A percentile compares a stretch with the other conserved stretches of the same genome.
phyloP scores from a whole-genome alignment of 768 basidiomycete genomes.

The Termitomyces eurrhizus region DNA sequence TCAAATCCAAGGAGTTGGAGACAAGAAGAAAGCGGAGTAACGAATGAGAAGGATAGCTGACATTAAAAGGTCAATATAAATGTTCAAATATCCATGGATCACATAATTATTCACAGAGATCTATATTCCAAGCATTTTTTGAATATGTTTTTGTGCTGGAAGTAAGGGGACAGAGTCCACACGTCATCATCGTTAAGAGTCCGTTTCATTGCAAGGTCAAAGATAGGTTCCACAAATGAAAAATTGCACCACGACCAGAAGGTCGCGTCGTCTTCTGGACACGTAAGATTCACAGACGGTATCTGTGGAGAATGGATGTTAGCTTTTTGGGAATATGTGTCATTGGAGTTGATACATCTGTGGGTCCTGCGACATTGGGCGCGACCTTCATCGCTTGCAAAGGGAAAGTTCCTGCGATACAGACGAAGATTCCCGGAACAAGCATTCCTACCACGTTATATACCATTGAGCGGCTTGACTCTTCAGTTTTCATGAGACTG shows the following conservation, averaged over 20 bases:
- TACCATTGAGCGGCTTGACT: constrained; percentile 12
- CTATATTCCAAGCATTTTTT: constrained; percentile 56
- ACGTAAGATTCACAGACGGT: constrained; percentile 45
- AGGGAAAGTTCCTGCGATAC: constrained; percentile 55
- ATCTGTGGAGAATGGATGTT: constrained; percentile 27
- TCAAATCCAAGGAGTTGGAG: constrained; percentile 68
- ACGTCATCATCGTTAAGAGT: constrained; percentile 52
- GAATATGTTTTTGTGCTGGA: constrained; percentile 66
- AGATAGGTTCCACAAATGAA: constrained; percentile 61
- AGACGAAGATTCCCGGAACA: constrained; percentile 36
- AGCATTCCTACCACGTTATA: constrained; percentile 28
- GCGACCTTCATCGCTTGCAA: constrained; percentile 41
- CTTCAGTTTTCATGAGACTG: constrained; percentile 19
- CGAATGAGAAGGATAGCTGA: constrained; percentile 51
- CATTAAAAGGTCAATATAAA: background rate
- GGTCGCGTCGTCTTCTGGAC: constrained; percentile 62
- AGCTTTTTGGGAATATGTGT: background rate
- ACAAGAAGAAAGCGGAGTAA: constrained; percentile 58
- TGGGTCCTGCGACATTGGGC: constrained; percentile 42
- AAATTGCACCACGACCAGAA: constrained; percentile 67
- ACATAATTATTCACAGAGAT: constrained; percentile 25
- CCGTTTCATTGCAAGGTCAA: constrained; percentile 44
- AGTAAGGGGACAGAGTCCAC: constrained; percentile 65
- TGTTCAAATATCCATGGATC: background rate
- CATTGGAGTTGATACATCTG: constrained; percentile 38